Conservation (phyloP, 345 rosid species). For the Moringa oleifera region DNA sequence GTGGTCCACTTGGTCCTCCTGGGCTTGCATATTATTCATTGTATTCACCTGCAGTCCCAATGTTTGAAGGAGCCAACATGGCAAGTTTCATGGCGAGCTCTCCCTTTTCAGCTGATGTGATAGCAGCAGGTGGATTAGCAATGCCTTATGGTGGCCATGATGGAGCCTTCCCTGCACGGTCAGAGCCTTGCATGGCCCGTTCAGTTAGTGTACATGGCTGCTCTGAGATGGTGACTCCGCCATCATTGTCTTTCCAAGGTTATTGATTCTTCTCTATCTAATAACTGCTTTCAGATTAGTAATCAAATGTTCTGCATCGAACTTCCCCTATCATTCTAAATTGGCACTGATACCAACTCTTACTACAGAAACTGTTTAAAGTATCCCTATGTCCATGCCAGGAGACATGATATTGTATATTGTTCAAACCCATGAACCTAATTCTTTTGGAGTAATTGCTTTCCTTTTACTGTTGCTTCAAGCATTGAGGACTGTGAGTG, state of each 20-base stretch:
- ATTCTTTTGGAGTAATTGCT: neutral
- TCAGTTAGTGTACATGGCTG: slow-evolving; percentile 92
- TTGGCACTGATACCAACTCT: neutral
- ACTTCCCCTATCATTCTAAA: too few species aligned
- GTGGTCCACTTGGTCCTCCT: slow-evolving; percentile 97
- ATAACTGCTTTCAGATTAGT: neutral
- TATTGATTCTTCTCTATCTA: neutral
- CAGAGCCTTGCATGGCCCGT: slow-evolving; percentile 77
- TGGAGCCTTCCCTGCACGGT: slow-evolving; percentile 37
- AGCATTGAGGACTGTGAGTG: neutral
- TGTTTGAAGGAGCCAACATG: slow-evolving; percentile 47
- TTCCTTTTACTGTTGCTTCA: neutral
- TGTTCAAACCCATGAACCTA: neutral
- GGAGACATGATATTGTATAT: neutral
- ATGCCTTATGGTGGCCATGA: slow-evolving; percentile 29
- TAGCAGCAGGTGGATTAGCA: slow-evolving; percentile 45
- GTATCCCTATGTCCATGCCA: neutral
- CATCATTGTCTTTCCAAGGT: slow-evolving; percentile 47
- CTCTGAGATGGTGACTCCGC: slow-evolving; percentile 47
- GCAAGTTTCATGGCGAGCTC: slow-evolving; percentile 49
- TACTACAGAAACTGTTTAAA: neutral
- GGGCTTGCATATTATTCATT: slow-evolving; percentile 65
- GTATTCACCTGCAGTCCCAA: slow-evolving; percentile 72
- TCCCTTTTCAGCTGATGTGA: slow-evolving; percentile 71
- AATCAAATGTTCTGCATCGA: neutral